Conservation (phyloP, 371 early-diverging fungal genomes). For the Nosema muscidifuracis region DNA sequence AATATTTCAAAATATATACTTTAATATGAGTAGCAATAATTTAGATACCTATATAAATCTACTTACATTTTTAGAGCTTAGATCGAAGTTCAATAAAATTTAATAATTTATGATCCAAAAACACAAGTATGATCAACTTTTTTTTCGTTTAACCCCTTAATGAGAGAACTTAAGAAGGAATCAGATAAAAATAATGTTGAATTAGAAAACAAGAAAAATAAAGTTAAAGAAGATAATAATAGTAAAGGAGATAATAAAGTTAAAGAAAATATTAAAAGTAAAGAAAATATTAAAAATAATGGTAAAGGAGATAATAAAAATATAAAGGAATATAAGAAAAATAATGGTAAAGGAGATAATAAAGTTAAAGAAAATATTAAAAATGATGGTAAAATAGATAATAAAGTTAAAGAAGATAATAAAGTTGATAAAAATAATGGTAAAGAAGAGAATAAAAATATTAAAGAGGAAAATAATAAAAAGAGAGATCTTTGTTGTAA, state of each 20-base stretch:
- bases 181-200: too few relatives aligned
- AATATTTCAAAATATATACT: too few relatives aligned
- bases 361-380: constrained; percentile 4
- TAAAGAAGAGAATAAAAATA: constrained; percentile 5
- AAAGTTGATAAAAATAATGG: not conserved
- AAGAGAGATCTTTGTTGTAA: not conserved
- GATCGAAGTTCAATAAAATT: too few relatives aligned
- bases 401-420: not conserved
- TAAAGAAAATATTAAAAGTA: constrained; percentile 12
- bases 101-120: too few relatives aligned
- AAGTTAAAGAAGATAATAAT: constrained; percentile 3
- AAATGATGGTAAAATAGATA: constrained; percentile 4
- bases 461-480: not conserved
- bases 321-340: not conserved
- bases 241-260: not conserved
- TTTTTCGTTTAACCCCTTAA: too few relatives aligned
- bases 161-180: too few relatives aligned
- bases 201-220: too few relatives aligned
- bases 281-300: not conserved
- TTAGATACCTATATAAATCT: too few relatives aligned
- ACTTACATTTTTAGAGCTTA: too few relatives aligned
- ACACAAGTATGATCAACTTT: too few relatives aligned
- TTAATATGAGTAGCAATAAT: too few relatives aligned
- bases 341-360: constrained; percentile 3
- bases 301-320: not conserved